These are phyloP conservation scores for Tolypocladium endophyticum DNA, from an alignment of 2,329 filamentous ascomycete genomes.

Conservation along the genomic window DNA sequence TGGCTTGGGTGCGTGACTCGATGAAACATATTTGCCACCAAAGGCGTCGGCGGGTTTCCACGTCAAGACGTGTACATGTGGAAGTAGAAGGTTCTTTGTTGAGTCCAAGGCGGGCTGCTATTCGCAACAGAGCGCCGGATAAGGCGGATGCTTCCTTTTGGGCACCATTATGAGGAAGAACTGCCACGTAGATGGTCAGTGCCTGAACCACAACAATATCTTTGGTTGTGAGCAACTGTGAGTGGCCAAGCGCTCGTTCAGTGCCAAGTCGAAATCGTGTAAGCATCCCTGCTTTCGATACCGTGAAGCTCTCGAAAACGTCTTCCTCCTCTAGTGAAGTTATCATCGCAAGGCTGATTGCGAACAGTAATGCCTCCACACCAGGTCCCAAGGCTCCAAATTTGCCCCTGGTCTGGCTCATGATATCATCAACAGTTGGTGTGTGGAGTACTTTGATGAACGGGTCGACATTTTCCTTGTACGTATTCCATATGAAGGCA, in stretches of 20 bases:
- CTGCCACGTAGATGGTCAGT: conserved; percentile 14
- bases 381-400: conserved; percentile 9
- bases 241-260: conserved; percentile 13
- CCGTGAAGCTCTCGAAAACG: conserved; percentile 8
- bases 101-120: conserved; percentile 11
- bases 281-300: conserved; percentile 7
- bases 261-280: conserved; percentile 10
- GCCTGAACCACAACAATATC: conserved; percentile 15
- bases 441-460: conserved; percentile 19
- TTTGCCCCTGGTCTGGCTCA: conserved; percentile 9
- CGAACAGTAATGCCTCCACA: conserved; percentile 14
- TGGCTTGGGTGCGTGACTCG: conserved; percentile 8
- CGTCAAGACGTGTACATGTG: conserved; percentile 2
- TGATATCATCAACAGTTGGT: conserved; percentile 7
- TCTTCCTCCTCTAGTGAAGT: conserved; percentile 12
- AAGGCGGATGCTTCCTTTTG: conserved; percentile 14
- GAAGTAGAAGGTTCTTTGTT: conserved; percentile 3
- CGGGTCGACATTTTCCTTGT: conserved; percentile 17
- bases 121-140: conserved; percentile 11
- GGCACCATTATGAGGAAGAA: conserved; percentile 9
- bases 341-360: conserved; percentile 16
- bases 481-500: conserved; percentile 18
- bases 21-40: conserved; percentile 20
- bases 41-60: conserved; percentile 11
- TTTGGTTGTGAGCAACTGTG: conserved; percentile 10